Percentiles rank a stretch among this genome's conserved stretches.
Evolutionary conservation across 108 stramenopile genomes (phyloP).

Genomic region (Cylindrotheca fusiformis): DNA sequence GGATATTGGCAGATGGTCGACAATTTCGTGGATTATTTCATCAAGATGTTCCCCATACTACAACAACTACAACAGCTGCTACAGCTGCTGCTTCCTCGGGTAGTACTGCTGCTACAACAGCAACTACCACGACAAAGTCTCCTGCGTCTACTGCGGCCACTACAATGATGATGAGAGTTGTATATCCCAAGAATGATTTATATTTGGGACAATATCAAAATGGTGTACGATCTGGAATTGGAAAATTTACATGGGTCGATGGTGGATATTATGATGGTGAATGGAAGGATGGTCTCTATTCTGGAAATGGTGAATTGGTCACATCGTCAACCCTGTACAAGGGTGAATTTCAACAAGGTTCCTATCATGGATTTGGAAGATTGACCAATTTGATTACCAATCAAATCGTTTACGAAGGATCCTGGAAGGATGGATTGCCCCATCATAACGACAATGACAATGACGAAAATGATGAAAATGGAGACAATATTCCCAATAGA

Average conservation of each 20-base stretch:
- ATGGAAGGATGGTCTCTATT: constrained; percentile 26
- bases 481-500: background rate
- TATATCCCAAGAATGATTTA: constrained; percentile 9
- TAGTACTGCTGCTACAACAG: background rate
- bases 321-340: constrained; percentile 8
- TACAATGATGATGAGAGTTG: background rate
- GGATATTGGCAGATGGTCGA: constrained; percentile 25
- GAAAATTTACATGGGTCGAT: constrained; percentile 11
- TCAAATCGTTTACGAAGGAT: constrained; percentile 23
- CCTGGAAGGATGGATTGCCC: constrained; percentile 27
- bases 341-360: constrained; percentile 22
- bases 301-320: constrained; percentile 26
- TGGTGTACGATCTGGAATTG: constrained; percentile 4
- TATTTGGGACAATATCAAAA: constrained; percentile 10
- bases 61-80: background rate
- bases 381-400: constrained; percentile 13
- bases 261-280: constrained; percentile 31
- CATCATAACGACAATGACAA: background rate
- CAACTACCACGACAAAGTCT: constrained; percentile 10
- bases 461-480: background rate
- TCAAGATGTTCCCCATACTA: background rate
- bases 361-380: constrained; percentile 23
- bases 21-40: constrained; percentile 10
- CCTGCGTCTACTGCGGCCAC: too few relatives aligned
- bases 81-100: background rate